phyloP scores from a whole-genome alignment of 352 stramenopile species.

The Globisporangium okanoganense region DNA sequence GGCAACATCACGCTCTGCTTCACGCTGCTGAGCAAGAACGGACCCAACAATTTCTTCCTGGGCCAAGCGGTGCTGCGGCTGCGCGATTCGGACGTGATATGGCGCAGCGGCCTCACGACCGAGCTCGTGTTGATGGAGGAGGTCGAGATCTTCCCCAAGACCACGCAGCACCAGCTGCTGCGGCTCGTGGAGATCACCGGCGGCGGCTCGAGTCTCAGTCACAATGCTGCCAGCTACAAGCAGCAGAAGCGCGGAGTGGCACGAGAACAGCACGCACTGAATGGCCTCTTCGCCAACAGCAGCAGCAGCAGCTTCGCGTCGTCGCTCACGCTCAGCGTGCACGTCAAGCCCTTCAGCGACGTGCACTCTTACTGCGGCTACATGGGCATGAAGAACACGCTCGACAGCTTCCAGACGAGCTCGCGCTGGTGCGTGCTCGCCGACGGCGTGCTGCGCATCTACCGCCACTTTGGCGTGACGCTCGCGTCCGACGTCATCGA shows the following conservation, averaged over 20 bases:
- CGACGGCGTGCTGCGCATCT: constrained; percentile 56
- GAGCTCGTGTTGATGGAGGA: constrained; percentile 43
- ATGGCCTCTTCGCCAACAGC: constrained; percentile 8
- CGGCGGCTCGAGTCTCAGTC: neutral
- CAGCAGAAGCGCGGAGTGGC: neutral
- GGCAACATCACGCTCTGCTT: constrained; percentile 69
- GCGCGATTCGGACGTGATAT: constrained; percentile 39
- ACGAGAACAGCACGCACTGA: constrained; percentile 4
- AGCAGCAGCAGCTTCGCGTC: constrained; percentile 4
- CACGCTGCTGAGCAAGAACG: constrained; percentile 72
- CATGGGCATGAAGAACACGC: constrained; percentile 57
- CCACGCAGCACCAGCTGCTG: constrained; percentile 48
- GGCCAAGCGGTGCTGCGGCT: constrained; percentile 53
- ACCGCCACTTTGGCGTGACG: constrained; percentile 71
- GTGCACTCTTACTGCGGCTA: constrained; percentile 58
- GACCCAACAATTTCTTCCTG: constrained; percentile 73
- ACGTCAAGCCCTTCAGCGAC: constrained; percentile 45
- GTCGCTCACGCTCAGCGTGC: constrained; percentile 33
- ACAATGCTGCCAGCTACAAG: neutral
- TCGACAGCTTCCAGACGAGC: constrained; percentile 58
- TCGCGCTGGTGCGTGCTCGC: constrained; percentile 71
- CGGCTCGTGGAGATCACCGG: constrained; percentile 28
- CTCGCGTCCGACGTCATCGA: constrained; percentile 55
- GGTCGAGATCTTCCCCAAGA: constrained; percentile 54
- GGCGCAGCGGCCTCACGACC: constrained; percentile 31